Evolutionary conservation across 2,329 filamentous ascomycete species (phyloP).

Genomic region (Cladosporium velox): DNA sequence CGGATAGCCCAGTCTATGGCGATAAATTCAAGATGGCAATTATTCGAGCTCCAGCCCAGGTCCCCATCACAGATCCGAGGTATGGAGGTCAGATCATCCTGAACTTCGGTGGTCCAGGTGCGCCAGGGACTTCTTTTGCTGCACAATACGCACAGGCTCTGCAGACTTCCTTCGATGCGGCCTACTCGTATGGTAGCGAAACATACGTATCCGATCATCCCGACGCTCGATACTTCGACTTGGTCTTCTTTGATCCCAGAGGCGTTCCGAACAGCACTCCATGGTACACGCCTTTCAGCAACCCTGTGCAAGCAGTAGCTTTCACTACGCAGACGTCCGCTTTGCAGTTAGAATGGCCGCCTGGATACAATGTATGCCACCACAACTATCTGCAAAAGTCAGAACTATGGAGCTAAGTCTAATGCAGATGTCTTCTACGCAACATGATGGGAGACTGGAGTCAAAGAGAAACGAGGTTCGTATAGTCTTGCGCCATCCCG

Average conservation of each 20-base stretch:
- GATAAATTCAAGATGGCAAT: conserved; percentile 40
- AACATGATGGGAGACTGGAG: neutral
- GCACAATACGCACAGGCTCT: neutral
- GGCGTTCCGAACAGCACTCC: neutral
- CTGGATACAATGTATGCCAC: neutral
- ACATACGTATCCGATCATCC: neutral
- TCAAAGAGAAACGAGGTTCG: neutral
- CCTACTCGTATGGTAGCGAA: neutral
- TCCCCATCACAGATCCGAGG: conserved; percentile 40
- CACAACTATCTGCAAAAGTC: neutral
- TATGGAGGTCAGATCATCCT: conserved; percentile 29
- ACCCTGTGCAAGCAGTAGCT: neutral
- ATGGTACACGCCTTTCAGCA: neutral
- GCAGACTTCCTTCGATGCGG: neutral
- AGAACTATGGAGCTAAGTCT: neutral
- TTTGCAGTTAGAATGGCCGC: neutral
- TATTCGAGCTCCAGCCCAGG: conserved; percentile 46
- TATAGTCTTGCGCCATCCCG: neutral
- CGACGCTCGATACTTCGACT: neutral
- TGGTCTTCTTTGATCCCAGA: neutral
- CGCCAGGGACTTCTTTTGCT: neutral
- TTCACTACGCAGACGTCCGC: neutral
- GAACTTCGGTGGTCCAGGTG: neutral
- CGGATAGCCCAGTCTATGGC: conserved; percentile 30
- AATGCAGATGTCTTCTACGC: neutral